Conservation (phyloP, 2,329 filamentous ascomycete genomes). For the Hypocrella siamensis region DNA sequence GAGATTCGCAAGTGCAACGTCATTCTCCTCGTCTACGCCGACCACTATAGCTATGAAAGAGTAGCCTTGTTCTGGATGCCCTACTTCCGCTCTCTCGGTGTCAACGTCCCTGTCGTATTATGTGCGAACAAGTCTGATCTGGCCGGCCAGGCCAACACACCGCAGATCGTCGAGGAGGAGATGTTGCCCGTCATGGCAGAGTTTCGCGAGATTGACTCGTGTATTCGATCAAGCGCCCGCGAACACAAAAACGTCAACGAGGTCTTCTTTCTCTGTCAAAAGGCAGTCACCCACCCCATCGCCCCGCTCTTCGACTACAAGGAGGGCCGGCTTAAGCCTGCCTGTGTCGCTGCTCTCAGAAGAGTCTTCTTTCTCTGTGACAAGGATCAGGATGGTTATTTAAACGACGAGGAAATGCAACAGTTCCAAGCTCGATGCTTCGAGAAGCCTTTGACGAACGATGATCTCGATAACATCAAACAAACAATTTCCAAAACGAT, state of each 20-base stretch:
- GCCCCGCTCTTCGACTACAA: slow-evolving; percentile 95
- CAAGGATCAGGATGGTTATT: slow-evolving; percentile 84
- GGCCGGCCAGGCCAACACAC: slow-evolving; percentile 54
- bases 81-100: slow-evolving; percentile 92
- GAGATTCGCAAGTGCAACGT: slow-evolving; percentile 96
- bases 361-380: slow-evolving; percentile 93
- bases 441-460: slow-evolving; percentile 64
- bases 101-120: slow-evolving; percentile 92
- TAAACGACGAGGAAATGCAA: slow-evolving; percentile 81
- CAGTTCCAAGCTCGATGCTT: slow-evolving; percentile 89
- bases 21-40: slow-evolving; percentile 90
- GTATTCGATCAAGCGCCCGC: slow-evolving; percentile 83
- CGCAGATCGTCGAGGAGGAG: slow-evolving; percentile 86
- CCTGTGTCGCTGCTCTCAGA: slow-evolving; percentile 70
- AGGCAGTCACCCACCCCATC: slow-evolving; percentile 93
- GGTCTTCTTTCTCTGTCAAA: slow-evolving; percentile 95
- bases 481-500: slow-evolving; percentile 59
- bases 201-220: slow-evolving; percentile 97
- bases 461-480: slow-evolving; percentile 86
- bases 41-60: slow-evolving; percentile 97
- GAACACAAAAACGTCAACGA: slow-evolving; percentile 91
- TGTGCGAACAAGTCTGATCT: slow-evolving; percentile 98
- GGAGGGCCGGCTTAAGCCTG: slow-evolving; percentile 74
- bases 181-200: slow-evolving; percentile 98
- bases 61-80: slow-evolving; percentile 98